phyloP scores from a whole-genome alignment of 2,329 filamentous ascomycete genomes.

The Sporothrix pallida region DNA sequence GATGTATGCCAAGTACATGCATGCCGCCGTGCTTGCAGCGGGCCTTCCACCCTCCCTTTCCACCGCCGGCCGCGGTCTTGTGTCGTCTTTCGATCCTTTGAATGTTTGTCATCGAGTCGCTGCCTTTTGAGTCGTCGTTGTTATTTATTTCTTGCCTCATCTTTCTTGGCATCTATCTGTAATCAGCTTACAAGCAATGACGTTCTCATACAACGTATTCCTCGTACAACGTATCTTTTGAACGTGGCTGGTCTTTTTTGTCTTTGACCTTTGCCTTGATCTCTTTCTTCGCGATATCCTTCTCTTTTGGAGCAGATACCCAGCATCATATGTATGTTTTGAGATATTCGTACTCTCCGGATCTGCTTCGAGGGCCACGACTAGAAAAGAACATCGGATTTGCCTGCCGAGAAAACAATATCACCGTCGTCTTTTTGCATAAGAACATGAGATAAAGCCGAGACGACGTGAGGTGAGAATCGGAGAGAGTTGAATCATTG shows the following conservation, averaged over 20 bases:
- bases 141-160: no score
- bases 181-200: neutral
- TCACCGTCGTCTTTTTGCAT: neutral
- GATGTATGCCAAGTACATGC: neutral
- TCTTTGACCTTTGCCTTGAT: no score
- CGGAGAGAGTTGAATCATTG: neutral
- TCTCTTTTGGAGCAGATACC: no score
- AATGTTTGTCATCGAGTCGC: neutral
- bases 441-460: neutral
- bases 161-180: conserved; percentile 8
- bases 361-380: no score
- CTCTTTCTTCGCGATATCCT: no score
- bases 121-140: neutral
- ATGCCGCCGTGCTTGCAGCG: neutral
- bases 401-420: neutral
- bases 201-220: neutral
- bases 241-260: neutral
- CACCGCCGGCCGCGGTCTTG: no score
- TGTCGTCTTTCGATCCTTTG: neutral
- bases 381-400: neutral
- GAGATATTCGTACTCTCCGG: no score
- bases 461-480: neutral
- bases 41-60: neutral
- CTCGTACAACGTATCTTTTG: neutral
- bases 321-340: no score